phyloP scores from a whole-genome alignment of 2,329 filamentous ascomycete genomes.

The Chlorencoelia australis region DNA sequence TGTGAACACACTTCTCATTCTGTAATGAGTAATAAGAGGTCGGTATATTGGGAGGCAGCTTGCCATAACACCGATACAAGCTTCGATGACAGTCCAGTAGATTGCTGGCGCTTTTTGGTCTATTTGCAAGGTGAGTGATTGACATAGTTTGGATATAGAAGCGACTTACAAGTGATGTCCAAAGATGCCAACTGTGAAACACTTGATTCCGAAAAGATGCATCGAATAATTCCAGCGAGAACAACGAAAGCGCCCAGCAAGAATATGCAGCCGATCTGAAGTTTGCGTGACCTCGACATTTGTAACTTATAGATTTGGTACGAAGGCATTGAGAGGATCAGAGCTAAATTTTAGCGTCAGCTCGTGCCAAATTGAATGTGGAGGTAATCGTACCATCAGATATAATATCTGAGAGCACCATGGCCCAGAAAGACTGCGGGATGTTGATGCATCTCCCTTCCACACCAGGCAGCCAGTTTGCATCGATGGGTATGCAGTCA shows the following conservation, averaged over 20 bases:
- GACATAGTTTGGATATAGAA: not conserved
- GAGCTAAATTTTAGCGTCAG: not conserved
- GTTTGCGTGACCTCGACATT: not conserved
- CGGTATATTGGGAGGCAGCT: not conserved
- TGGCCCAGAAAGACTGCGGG: not conserved
- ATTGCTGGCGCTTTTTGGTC: not conserved
- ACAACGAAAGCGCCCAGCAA: not conserved
- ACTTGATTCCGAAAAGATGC: not conserved
- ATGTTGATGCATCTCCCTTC: too few species aligned
- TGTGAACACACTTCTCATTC: too few species aligned
- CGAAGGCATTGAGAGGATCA: not conserved
- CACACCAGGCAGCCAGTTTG: too few species aligned
- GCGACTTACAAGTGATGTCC: not conserved
- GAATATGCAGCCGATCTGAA: not conserved
- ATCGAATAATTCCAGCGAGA: not conserved
- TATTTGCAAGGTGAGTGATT: not conserved
- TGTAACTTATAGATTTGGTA: constrained; percentile 1
- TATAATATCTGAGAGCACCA: not conserved
- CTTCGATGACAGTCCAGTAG: constrained; percentile 2
- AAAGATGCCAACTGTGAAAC: too few species aligned
- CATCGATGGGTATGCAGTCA: not conserved
- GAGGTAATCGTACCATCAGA: not conserved
- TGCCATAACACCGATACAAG: not conserved
- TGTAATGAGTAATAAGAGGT: too few species aligned
- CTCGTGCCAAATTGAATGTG: not conserved